Evolutionary conservation across 768 basidiomycete species (phyloP).

Genomic region (Rhodotorula kratochvilovae): DNA sequence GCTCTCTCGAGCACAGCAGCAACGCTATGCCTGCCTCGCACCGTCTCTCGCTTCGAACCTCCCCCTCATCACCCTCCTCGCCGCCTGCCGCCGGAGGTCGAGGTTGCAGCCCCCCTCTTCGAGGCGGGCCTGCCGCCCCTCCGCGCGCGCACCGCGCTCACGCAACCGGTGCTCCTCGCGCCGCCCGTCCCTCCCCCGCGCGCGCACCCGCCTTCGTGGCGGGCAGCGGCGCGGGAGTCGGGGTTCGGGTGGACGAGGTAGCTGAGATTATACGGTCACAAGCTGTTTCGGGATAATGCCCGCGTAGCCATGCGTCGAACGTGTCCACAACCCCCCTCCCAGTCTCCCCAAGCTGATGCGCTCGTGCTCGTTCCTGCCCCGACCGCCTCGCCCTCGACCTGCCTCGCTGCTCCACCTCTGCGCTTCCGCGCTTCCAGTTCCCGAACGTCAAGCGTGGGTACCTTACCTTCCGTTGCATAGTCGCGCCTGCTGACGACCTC

Average conservation of each 20-base stretch:
- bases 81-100: background rate
- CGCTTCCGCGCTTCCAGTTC: constrained; percentile 16
- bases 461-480: too few species aligned
- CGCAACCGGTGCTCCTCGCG: background rate
- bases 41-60: background rate
- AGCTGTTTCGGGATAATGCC: constrained; percentile 31
- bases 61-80: background rate
- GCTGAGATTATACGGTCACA: constrained; percentile 34
- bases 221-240: background rate
- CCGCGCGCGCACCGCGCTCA: background rate
- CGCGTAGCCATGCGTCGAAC: constrained; percentile 24
- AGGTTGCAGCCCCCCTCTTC: background rate
- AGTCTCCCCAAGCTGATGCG: constrained; percentile 14
- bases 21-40: background rate
- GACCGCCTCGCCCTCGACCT: too few species aligned
- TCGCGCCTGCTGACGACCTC: too few species aligned
- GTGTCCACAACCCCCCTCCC: background rate
- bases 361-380: background rate
- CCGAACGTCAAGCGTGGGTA: constrained; percentile 41
- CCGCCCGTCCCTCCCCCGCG: too few species aligned
- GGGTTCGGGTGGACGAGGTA: background rate
- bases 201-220: background rate
- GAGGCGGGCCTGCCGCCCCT: too few species aligned
- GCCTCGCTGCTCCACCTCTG: background rate
- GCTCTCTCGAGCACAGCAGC: background rate